Evolutionary conservation across 1,139 yeast genomes (phyloP).

Genomic region (Hyphopichia burtonii): DNA sequence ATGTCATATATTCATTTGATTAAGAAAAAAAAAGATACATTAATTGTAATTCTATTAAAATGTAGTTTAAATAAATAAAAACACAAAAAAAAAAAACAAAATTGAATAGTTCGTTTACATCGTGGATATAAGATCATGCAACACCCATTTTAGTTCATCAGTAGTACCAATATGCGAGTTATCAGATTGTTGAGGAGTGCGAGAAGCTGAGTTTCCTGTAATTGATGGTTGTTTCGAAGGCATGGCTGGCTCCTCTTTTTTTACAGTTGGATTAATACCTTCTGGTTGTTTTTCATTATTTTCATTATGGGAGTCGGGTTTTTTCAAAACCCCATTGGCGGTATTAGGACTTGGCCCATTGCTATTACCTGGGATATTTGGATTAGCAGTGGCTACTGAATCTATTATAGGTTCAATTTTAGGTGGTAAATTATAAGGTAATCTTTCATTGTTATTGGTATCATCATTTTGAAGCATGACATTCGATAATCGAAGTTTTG

Average conservation of each 20-base stretch:
- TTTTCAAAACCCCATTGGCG: background rate
- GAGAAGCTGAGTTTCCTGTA: background rate
- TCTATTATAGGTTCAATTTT: conserved; percentile 18
- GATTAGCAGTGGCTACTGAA: background rate
- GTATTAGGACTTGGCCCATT: background rate
- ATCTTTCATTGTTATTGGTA: conserved; percentile 26
- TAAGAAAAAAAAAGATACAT: no score
- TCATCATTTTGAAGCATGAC: conserved; percentile 63
- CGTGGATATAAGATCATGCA: conserved; percentile 53
- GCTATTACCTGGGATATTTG: conserved; percentile 1
- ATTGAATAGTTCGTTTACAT: conserved; percentile 19
- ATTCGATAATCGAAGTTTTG: conserved; percentile 49
- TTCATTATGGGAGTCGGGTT: background rate
- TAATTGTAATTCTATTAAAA: background rate
- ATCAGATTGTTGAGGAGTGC: conserved; percentile 12
- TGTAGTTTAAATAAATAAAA: background rate
- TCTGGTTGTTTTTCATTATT: background rate
- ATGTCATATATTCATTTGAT: background rate
- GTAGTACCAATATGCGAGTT: conserved; percentile 53
- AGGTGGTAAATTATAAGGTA: conserved; percentile 45
- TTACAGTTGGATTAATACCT: background rate
- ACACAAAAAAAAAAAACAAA: background rate
- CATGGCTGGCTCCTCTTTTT: background rate
- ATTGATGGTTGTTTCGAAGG: background rate
- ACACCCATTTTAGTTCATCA: conserved; percentile 70